Base-by-base conservation (phyloP, 805 yeast species). In the Brettanomyces sp. region DNA sequence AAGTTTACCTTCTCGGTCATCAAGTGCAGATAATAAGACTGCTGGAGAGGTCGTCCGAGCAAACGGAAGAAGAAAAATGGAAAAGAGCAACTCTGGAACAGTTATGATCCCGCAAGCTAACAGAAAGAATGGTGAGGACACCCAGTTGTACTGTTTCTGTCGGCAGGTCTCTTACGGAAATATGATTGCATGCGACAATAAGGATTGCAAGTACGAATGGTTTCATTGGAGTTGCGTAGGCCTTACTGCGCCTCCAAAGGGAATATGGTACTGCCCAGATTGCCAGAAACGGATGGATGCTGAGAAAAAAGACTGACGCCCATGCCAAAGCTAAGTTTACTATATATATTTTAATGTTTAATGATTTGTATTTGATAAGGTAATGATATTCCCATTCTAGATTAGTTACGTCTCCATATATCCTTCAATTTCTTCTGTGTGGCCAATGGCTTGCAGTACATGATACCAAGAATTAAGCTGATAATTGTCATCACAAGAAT, bases 261-360 rank as follows among this genome's bases (percentile, higher is more conserved):
- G 96, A 13, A 83, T 85, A 42, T 93, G 99, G 99, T 91, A 81
- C 62, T 93, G 99, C 69, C 91, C 97, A 0, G 91, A 85, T 50
- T 90, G 98, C 70, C 64, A 67, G 18, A 65, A 62, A 18, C 41
- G 37, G 41, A 43, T 43, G 45, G 45, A 36, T 14, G 39, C 36
- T 9, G 40, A 42, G 23, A 25, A 32, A 18, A 42, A 34, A 14
- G 14, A 33, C 32, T 28, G 32, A 28, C 9, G 11, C 9, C 11
- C 11, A 28, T 9, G 11, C 7, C 9, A 28, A 28, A 28, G 2
- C 32, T 28, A 28, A 28, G 32, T 28, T 6, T 12, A 22, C 21
- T 9, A 11, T 18, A 21, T 21, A n/a, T 18, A 22, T 28, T n/a
- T n/a, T 24, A n/a, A 25, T 40, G 18, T 12, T 24, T 24, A 14